These are phyloP conservation scores for Emergomyces pasteurianus DNA, from an alignment of 2,329 filamentous ascomycete species.

Conservation along the genomic window DNA sequence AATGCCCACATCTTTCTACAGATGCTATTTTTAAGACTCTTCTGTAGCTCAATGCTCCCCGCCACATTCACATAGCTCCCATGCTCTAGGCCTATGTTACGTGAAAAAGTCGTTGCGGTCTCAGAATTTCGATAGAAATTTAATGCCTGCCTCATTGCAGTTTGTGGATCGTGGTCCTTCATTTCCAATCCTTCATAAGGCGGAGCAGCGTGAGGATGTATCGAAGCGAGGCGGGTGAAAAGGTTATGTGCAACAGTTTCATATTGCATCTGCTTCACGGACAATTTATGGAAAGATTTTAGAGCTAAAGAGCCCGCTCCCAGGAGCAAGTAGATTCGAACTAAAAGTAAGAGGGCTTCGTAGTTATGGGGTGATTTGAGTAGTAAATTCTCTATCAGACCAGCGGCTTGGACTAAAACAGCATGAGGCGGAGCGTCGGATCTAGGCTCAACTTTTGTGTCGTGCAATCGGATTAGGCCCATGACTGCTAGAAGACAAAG, in stretches of 20 bases:
- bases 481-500: constrained; percentile 33
- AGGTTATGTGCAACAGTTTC: constrained; percentile 37
- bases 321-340: constrained; percentile 32
- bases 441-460: constrained; percentile 10
- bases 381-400: constrained; percentile 29
- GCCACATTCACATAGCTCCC: constrained; percentile 35
- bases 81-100: constrained; percentile 28
- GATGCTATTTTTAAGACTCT: constrained; percentile 26
- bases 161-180: constrained; percentile 32
- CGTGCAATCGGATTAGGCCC: constrained; percentile 25
- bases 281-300: constrained; percentile 33
- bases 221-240: constrained; percentile 35
- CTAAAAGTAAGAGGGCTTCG: constrained; percentile 31
- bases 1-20: constrained; percentile 32
- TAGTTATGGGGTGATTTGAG: constrained; percentile 36
- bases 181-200: constrained; percentile 28
- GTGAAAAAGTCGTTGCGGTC: constrained; percentile 23
- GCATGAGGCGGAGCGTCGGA: constrained; percentile 16
- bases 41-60: constrained; percentile 31
- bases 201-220: constrained; percentile 34
- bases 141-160: constrained; percentile 28
- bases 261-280: constrained; percentile 38
- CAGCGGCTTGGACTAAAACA: constrained; percentile 22
- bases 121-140: constrained; percentile 32
- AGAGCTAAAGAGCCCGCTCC: constrained; percentile 37